phyloP scores from a whole-genome alignment of 257 asterid genomes.

The Salvia miltiorrhiza region DNA sequence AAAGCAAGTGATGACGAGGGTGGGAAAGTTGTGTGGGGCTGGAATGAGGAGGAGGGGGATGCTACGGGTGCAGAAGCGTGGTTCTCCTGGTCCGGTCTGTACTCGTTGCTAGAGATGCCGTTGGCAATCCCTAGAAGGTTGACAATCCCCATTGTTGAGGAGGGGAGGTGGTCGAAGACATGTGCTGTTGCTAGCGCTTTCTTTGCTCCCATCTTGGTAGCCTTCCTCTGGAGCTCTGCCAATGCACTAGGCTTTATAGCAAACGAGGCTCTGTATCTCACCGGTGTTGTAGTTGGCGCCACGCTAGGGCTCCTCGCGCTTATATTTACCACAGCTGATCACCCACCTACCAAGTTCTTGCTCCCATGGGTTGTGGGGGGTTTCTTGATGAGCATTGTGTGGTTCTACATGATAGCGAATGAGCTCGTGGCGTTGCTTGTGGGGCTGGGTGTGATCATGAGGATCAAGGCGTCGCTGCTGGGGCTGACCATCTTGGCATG shows the following conservation, averaged over 20 bases:
- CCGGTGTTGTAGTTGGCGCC: conserved; percentile 34
- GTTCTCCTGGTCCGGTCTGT: conserved; percentile 47
- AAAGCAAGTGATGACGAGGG: conserved; percentile 16
- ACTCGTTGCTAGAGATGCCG: conserved; percentile 49
- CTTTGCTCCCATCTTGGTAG: conserved; percentile 57
- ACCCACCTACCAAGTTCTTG: conserved; percentile 47
- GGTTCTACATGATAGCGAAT: conserved; percentile 77
- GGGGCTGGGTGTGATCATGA: conserved; percentile 53
- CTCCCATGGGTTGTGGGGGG: conserved; percentile 80
- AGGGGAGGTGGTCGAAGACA: conserved; percentile 67
- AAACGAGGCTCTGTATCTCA: conserved; percentile 18
- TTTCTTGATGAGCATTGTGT: conserved; percentile 69
- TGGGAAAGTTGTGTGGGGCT: conserved; percentile 50
- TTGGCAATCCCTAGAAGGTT: conserved; percentile 57
- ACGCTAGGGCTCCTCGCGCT: conserved; percentile 50
- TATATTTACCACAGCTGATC: conserved; percentile 36
- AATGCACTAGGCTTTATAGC: conserved; percentile 8
- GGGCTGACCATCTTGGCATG: conserved; percentile 73
- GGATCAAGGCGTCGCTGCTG: conserved; percentile 52
- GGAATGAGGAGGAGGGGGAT: conserved; percentile 50
- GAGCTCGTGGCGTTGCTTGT: conserved; percentile 73
- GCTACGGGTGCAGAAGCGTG: background rate
- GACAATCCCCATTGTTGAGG: conserved; percentile 76
- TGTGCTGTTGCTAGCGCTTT: conserved; percentile 59
- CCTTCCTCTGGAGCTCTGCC: conserved; percentile 47